A percentile compares a stretch with the other conserved stretches of the same genome.
Conservation (phyloP, 306 rosid genomes). For the Glycine latifolia region DNA sequence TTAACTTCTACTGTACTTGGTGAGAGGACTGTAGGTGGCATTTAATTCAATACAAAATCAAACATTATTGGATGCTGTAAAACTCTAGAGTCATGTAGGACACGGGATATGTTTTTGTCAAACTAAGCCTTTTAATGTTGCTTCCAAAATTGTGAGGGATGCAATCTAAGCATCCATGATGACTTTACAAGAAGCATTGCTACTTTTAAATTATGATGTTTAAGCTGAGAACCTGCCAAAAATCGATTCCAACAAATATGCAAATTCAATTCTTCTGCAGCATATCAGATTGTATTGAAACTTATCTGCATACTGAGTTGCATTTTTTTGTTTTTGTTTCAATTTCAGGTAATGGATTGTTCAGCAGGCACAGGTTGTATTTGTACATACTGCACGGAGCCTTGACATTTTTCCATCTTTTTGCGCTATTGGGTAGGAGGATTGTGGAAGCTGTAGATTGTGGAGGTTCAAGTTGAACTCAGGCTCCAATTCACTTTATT, state of each 20-base stretch:
- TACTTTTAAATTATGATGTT: neutral
- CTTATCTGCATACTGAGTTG: conserved; percentile 15
- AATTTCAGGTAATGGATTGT: conserved; percentile 53
- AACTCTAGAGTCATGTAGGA: neutral
- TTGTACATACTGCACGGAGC: conserved; percentile 51
- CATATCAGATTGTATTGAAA: conserved; percentile 14
- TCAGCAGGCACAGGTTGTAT: conserved; percentile 48
- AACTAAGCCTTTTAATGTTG: neutral
- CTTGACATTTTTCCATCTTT: conserved; percentile 41
- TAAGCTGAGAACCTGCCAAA: no score
- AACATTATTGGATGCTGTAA: conserved; percentile 12
- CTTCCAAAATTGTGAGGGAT: neutral
- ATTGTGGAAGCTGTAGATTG: conserved; percentile 55
- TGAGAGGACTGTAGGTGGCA: neutral
- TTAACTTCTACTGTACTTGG: conserved; percentile 14
- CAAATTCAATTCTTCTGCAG: neutral
- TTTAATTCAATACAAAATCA: conserved; percentile 6
- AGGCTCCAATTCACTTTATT: conserved; percentile 47
- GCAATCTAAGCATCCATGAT: neutral
- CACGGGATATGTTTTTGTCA: neutral
- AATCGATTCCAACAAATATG: neutral
- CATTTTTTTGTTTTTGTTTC: conserved; percentile 7
- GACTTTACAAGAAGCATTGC: conserved; percentile 1
- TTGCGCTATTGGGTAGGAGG: conserved; percentile 39
- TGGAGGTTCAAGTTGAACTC: conserved; percentile 48